Evolutionary conservation across 495 filamentous ascomycete species (phyloP).

Genomic region (Lineolata rhizophorae): DNA sequence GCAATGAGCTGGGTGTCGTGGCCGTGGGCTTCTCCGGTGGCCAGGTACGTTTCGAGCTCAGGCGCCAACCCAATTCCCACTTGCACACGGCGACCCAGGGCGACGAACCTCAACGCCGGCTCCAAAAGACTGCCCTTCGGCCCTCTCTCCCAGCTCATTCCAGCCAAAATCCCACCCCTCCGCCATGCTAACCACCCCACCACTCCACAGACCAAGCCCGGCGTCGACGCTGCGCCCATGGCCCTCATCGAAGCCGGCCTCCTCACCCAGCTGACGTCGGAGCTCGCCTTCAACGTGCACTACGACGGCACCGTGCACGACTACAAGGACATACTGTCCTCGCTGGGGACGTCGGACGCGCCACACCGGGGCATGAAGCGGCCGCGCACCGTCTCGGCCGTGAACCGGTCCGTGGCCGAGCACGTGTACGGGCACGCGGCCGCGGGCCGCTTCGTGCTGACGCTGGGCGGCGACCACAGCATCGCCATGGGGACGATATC

Average conservation of each 20-base stretch:
- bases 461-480: slow-evolving; percentile 86
- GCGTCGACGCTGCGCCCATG: slow-evolving; percentile 80
- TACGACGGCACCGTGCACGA: slow-evolving; percentile 68
- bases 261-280: slow-evolving; percentile 57
- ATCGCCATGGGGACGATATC: slow-evolving; percentile 88
- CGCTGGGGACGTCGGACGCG: slow-evolving; percentile 48
- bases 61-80: neutral
- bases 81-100: neutral
- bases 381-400: slow-evolving; percentile 67
- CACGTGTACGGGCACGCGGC: slow-evolving; percentile 79
- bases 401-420: slow-evolving; percentile 55
- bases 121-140: too few species aligned
- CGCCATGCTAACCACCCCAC: neutral
- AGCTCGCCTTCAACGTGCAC: slow-evolving; percentile 71
- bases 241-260: slow-evolving; percentile 81
- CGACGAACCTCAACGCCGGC: neutral
- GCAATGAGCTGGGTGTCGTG: slow-evolving; percentile 68
- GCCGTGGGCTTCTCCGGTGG: slow-evolving; percentile 95
- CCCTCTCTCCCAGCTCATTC: neutral
- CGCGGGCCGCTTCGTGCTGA: slow-evolving; percentile 72
- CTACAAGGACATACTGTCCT: slow-evolving; percentile 57
- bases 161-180: neutral
- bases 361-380: slow-evolving; percentile 82
- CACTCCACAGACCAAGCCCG: slow-evolving; percentile 50
- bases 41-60: slow-evolving; percentile 41